Percentiles rank a stretch among this genome's conserved stretches.
Conservation (phyloP, 2,329 filamentous ascomycete species). For the Venturia effusa region DNA sequence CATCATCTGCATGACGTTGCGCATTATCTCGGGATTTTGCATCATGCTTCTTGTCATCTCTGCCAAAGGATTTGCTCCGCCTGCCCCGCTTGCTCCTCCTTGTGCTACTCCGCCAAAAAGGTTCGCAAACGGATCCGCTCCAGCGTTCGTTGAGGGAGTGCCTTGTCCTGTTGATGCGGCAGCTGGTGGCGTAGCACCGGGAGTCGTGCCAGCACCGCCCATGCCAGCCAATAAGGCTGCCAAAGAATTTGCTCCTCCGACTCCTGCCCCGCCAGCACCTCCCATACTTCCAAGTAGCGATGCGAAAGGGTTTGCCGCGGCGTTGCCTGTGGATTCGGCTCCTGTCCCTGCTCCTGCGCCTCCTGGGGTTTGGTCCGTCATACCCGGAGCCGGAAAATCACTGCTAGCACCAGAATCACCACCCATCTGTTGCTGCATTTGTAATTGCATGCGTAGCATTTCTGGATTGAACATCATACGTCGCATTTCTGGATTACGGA, state of each 20-base stretch:
- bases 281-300: slow-evolving; percentile 34
- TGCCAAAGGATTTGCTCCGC: slow-evolving; percentile 37
- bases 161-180: slow-evolving; percentile 19
- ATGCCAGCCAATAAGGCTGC: slow-evolving; percentile 17
- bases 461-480: slow-evolving; percentile 89
- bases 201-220: slow-evolving; percentile 16
- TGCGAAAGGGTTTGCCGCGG: slow-evolving; percentile 46
- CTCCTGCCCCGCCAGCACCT: slow-evolving; percentile 18
- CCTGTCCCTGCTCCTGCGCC: slow-evolving; percentile 8
- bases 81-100: slow-evolving; percentile 15
- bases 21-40: slow-evolving; percentile 48
- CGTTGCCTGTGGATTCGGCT: slow-evolving; percentile 17
- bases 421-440: slow-evolving; percentile 62
- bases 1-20: slow-evolving; percentile 43
- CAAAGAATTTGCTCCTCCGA: slow-evolving; percentile 24
- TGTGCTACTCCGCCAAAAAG: slow-evolving; percentile 39
- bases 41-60: slow-evolving; percentile 37
- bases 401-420: slow-evolving; percentile 34
- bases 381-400: slow-evolving; percentile 79
- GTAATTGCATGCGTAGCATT: slow-evolving; percentile 68
- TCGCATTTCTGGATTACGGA: slow-evolving; percentile 80
- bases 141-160: slow-evolving; percentile 23
- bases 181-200: slow-evolving; percentile 19
- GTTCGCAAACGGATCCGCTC: slow-evolving; percentile 57
- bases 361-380: slow-evolving; percentile 69